Percentiles rank a stretch among this genome's conserved stretches.
Evolutionary conservation across 2,329 filamentous ascomycete genomes (phyloP).

Genomic region (Colletotrichum siamense): DNA sequence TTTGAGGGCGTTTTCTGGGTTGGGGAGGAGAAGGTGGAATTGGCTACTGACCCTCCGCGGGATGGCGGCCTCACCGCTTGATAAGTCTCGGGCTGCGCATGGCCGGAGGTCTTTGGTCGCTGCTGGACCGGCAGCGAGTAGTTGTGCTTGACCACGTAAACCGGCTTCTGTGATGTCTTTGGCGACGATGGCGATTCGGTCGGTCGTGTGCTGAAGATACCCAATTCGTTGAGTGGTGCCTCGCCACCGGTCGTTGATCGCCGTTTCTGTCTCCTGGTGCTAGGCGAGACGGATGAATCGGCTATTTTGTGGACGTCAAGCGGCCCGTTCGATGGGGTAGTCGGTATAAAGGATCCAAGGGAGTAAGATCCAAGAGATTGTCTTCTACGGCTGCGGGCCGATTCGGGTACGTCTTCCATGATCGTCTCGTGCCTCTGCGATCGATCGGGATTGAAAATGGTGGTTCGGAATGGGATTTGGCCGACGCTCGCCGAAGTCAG

Average conservation of each 20-base stretch:
- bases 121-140: constrained; percentile 21
- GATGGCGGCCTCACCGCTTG: constrained; percentile 18
- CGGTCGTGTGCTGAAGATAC: constrained; percentile 6
- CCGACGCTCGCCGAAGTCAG: constrained; percentile 21
- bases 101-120: constrained; percentile 7
- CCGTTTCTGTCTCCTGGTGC: background rate
- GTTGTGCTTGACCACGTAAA: constrained; percentile 26
- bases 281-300: background rate
- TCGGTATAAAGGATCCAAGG: constrained; percentile 20
- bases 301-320: background rate
- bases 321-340: background rate
- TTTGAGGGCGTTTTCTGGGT: constrained; percentile 14
- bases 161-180: constrained; percentile 24
- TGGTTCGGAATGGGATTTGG: constrained; percentile 17
- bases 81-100: background rate
- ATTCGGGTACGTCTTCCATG: constrained; percentile 1
- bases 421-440: constrained; percentile 4
- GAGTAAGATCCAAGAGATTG: constrained; percentile 22
- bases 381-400: constrained; percentile 1
- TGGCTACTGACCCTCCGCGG: constrained; percentile 22
- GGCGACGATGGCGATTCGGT: constrained; percentile 6
- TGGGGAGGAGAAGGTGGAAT: constrained; percentile 19
- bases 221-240: background rate
- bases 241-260: background rate
- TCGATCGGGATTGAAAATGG: background rate